Conservation (phyloP, 345 rosid species). For the Alliaria petiolata region DNA sequence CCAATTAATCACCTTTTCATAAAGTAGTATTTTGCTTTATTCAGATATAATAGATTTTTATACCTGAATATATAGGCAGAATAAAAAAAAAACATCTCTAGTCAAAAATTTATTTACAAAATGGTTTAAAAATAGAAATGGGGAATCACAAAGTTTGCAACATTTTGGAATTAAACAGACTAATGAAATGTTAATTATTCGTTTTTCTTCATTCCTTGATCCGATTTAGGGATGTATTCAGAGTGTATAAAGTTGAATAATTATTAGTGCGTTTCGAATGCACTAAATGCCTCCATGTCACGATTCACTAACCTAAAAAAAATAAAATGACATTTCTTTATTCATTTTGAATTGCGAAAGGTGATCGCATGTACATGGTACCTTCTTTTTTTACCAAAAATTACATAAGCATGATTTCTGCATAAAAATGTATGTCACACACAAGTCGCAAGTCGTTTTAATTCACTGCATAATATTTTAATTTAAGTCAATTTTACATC, state of each 20-base stretch:
- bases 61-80: neutral
- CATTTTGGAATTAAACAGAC: neutral
- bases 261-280: conserved; percentile 14
- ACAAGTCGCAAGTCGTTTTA: too few species aligned
- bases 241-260: conserved; percentile 8
- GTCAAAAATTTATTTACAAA: neutral
- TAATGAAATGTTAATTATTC: neutral
- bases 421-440: too few species aligned
- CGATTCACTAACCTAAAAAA: neutral
- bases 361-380: neutral
- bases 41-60: neutral
- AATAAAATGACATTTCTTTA: neutral
- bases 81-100: conserved; percentile 7
- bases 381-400: neutral
- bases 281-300: conserved; percentile 1
- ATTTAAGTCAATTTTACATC: too few species aligned
- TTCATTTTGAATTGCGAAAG: neutral
- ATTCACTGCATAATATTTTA: neutral
- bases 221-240: neutral
- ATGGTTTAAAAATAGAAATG: neutral
- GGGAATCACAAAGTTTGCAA: neutral
- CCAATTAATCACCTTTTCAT: conserved; percentile 16
- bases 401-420: neutral
- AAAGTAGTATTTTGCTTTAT: conserved; percentile 18
- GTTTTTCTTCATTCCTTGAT: neutral